These are phyloP conservation scores for Gossypium schwendimanii DNA, from an alignment of 441 rosid genomes.

Conservation along the genomic window DNA sequence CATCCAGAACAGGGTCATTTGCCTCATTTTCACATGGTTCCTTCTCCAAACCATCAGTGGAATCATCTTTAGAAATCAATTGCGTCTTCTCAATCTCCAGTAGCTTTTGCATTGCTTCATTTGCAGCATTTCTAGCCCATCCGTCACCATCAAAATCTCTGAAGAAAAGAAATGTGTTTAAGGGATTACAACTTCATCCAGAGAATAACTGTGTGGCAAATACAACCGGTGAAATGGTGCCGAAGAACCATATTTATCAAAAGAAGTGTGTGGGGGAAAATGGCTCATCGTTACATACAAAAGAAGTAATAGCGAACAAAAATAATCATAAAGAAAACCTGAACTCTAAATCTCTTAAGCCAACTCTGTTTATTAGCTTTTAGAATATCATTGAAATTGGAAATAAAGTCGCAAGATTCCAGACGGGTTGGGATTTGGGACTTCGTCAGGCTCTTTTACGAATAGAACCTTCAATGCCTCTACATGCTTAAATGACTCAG, in stretches of 20 bases:
- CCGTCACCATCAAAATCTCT: conserved; percentile 28
- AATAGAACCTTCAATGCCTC: neutral
- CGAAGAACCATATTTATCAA: neutral
- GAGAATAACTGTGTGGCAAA: neutral
- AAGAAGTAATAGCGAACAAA: neutral
- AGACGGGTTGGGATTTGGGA: neutral
- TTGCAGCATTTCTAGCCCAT: conserved; percentile 37
- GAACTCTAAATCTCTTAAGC: neutral
- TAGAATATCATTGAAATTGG: neutral
- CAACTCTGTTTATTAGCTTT: neutral
- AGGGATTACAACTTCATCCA: conserved; percentile 1
- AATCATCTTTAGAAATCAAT: conserved; percentile 9
- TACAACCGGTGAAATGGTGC: neutral
- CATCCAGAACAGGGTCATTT: conserved; percentile 20
- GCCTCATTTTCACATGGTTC: conserved; percentile 23
- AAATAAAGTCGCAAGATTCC: neutral
- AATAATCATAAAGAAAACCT: neutral
- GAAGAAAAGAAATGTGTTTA: neutral
- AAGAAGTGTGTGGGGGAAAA: neutral
- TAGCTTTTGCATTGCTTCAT: conserved; percentile 36
- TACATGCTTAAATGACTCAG: neutral
- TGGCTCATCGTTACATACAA: neutral
- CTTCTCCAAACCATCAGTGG: conserved; percentile 7
- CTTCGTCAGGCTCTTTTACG: neutral
- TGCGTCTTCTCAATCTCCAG: conserved; percentile 26